These are phyloP conservation scores for Cytospora schulzeri DNA, from an alignment of 2,329 filamentous ascomycete genomes.

Conservation along the genomic window DNA sequence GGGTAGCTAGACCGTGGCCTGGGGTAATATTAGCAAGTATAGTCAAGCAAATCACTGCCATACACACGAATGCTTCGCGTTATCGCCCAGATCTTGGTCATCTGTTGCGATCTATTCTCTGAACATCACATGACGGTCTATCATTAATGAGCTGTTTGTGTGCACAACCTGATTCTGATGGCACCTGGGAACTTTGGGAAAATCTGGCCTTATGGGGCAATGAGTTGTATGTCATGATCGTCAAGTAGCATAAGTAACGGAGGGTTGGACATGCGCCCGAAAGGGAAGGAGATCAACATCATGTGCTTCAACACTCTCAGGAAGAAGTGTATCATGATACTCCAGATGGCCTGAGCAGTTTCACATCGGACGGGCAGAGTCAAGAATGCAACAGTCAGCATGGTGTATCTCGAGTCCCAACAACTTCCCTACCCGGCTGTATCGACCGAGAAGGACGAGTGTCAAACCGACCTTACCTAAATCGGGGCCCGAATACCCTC, in stretches of 20 bases:
- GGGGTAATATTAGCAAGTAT: too few relatives aligned
- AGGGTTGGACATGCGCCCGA: background rate
- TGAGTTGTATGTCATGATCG: background rate
- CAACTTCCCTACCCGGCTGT: background rate
- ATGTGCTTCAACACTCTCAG: background rate
- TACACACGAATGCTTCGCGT: too few relatives aligned
- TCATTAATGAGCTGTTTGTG: too few relatives aligned
- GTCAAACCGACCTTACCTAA: background rate
- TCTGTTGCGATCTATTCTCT: too few relatives aligned
- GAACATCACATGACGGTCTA: too few relatives aligned
- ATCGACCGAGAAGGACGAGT: background rate
- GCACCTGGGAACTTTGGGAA: too few relatives aligned
- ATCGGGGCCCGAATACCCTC: slow-evolving; percentile 13
- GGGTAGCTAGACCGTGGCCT: too few relatives aligned
- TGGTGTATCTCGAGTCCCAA: background rate
- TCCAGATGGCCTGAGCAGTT: too few relatives aligned
- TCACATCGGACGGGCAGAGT: background rate
- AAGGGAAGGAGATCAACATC: background rate
- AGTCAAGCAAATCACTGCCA: too few relatives aligned
- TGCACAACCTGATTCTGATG: too few relatives aligned
- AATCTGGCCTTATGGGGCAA: too few relatives aligned
- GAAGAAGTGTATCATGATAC: background rate
- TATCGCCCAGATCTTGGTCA: too few relatives aligned
- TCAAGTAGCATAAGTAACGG: background rate
- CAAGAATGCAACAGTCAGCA: background rate